Conservation (phyloP, 768 basidiomycete species). For the Boletus tylopilopsis region DNA sequence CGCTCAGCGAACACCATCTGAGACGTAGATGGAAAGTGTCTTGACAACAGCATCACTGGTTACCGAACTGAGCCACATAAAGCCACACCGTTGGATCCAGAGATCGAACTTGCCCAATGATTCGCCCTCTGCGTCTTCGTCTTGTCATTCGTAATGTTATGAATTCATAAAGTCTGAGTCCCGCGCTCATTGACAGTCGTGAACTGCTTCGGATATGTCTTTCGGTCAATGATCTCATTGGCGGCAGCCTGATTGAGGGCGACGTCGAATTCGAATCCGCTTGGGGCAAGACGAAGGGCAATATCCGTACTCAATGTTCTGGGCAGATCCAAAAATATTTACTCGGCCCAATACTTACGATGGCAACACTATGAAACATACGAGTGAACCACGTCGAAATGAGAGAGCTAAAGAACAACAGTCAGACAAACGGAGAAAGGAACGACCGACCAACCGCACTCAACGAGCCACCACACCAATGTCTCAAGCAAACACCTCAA, state of each 20-base stretch:
- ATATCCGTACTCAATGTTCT: slow-evolving; percentile 26
- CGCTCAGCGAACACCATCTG: too few relatives aligned
- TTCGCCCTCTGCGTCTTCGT: slow-evolving; percentile 37
- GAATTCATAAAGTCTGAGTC: slow-evolving; percentile 38
- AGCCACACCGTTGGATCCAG: too few relatives aligned
- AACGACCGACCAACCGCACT: too few relatives aligned
- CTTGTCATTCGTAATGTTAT: slow-evolving; percentile 37
- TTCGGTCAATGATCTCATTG: slow-evolving; percentile 29
- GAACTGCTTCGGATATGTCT: slow-evolving; percentile 27
- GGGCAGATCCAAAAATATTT: slow-evolving; percentile 25
- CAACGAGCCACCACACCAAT: not conserved
- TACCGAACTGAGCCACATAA: too few relatives aligned
- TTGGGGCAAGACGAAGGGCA: slow-evolving; percentile 30
- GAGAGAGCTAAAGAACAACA: too few relatives aligned
- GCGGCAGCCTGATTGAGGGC: slow-evolving; percentile 26
- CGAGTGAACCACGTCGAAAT: too few relatives aligned
- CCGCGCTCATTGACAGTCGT: slow-evolving; percentile 37
- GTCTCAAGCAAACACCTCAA: not conserved
- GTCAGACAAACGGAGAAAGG: too few relatives aligned
- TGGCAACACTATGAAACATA: too few relatives aligned
- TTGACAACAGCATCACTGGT: too few relatives aligned
- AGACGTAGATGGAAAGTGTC: too few relatives aligned
- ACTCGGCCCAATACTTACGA: too few relatives aligned
- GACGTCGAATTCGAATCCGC: slow-evolving; percentile 29
- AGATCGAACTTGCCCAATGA: slow-evolving; percentile 31